phyloP scores from a whole-genome alignment of 139 green algal species.

The Chlamydomonas eustigma region DNA sequence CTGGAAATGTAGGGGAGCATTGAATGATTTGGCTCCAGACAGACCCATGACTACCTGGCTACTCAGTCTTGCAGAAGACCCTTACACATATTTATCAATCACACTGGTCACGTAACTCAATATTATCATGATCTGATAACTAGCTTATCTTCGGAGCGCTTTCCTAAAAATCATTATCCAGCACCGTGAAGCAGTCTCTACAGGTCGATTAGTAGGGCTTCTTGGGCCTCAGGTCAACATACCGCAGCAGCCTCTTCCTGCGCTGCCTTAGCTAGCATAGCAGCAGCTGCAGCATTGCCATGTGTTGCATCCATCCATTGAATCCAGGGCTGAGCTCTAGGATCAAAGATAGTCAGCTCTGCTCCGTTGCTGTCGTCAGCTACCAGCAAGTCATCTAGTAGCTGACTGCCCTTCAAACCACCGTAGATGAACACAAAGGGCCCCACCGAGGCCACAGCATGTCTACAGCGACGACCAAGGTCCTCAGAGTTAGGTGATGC shows the following conservation, averaged over 20 bases:
- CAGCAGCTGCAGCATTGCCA: slow-evolving; percentile 57
- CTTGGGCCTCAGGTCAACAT: too few relatives aligned
- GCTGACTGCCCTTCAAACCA: slow-evolving; percentile 70
- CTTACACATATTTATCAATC: too few relatives aligned
- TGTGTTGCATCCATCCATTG: slow-evolving; percentile 76
- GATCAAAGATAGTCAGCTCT: slow-evolving; percentile 77
- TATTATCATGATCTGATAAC: too few relatives aligned
- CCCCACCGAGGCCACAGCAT: slow-evolving; percentile 83
- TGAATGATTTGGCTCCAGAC: too few relatives aligned
- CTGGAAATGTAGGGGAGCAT: too few relatives aligned
- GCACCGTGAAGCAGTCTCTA: too few relatives aligned
- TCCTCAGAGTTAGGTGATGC: slow-evolving; percentile 33
- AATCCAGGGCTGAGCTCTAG: slow-evolving; percentile 61
- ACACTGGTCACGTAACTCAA: too few relatives aligned
- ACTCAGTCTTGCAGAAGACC: too few relatives aligned
- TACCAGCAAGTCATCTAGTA: slow-evolving; percentile 84
- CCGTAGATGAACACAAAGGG: slow-evolving; percentile 95
- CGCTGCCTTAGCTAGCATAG: slow-evolving; percentile 70
- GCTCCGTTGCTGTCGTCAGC: slow-evolving; percentile 68
- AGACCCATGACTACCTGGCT: too few relatives aligned
- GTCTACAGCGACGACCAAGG: slow-evolving; percentile 59
- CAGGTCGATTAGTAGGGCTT: too few relatives aligned
- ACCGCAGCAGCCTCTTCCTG: slow-evolving; percentile 78
- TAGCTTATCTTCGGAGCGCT: too few relatives aligned
- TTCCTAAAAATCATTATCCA: too few relatives aligned